Evolutionary conservation across 208 protist species (phyloP).

Genomic region (Phytomonas francai): DNA sequence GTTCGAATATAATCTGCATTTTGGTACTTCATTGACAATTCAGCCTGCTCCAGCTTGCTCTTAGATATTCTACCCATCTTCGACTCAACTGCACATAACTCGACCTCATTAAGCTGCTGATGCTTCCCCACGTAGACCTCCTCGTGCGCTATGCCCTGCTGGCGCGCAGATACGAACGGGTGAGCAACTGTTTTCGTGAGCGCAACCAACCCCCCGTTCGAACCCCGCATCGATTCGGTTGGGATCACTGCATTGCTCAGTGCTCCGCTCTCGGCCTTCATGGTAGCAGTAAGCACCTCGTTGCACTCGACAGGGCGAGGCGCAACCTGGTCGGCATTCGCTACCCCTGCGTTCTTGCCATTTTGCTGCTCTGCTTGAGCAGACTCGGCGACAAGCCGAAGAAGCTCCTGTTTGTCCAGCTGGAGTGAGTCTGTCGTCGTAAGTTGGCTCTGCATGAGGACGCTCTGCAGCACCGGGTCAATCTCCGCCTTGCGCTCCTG

Average conservation of each 20-base stretch:
- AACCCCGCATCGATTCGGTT: background rate
- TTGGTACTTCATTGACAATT: constrained; percentile 45
- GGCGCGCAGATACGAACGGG: constrained; percentile 51
- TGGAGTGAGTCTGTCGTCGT: background rate
- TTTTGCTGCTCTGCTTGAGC: background rate
- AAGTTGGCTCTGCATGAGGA: constrained; percentile 37
- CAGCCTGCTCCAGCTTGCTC: constrained; percentile 25
- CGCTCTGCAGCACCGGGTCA: constrained; percentile 53
- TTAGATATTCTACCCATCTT: constrained; percentile 31
- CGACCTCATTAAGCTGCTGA: constrained; percentile 32
- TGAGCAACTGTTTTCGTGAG: constrained; percentile 38
- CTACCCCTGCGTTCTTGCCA: background rate
- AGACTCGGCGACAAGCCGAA: constrained; percentile 1
- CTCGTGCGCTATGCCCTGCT: constrained; percentile 54
- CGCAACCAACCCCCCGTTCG: background rate
- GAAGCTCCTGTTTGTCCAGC: too few species aligned
- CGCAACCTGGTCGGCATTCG: background rate
- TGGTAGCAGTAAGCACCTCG: too few species aligned
- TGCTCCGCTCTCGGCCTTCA: too few species aligned
- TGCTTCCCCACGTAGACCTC: constrained; percentile 48
- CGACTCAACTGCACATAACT: constrained; percentile 44
- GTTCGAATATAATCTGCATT: constrained; percentile 51
- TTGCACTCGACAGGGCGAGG: background rate
- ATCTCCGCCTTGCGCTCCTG: constrained; percentile 55
- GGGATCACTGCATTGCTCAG: background rate